Percentiles rank a stretch among this genome's conserved stretches.
phyloP scores from a whole-genome alignment of 2,329 filamentous ascomycete species.

The Botrytis medusae region DNA sequence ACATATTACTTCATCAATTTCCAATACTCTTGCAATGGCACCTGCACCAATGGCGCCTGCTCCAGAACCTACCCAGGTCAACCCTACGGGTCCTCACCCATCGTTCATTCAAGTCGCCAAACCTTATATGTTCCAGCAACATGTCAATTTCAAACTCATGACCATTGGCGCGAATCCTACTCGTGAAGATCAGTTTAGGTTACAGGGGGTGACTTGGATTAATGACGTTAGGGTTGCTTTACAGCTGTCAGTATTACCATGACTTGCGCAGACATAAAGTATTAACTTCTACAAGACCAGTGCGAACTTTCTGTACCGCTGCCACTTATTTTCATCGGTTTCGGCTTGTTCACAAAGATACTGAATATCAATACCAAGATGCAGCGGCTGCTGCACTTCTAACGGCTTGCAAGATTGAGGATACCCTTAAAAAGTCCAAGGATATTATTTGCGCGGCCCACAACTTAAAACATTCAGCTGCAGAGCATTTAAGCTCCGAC shows the following conservation, averaged over 20 bases:
- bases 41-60: constrained; percentile 31
- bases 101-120: constrained; percentile 44
- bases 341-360: constrained; percentile 78
- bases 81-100: constrained; percentile 35
- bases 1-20: background rate
- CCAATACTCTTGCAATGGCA: background rate
- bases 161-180: constrained; percentile 70
- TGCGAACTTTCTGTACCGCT: constrained; percentile 89
- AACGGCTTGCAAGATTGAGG: constrained; percentile 94
- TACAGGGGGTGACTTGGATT: constrained; percentile 87
- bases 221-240: constrained; percentile 78
- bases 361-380: constrained; percentile 82
- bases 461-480: constrained; percentile 66
- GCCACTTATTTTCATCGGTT: constrained; percentile 94
- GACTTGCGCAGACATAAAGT: background rate
- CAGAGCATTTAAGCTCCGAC: constrained; percentile 72
- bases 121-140: constrained; percentile 81
- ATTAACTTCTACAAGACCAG: constrained; percentile 56
- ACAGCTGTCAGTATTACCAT: constrained; percentile 63
- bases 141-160: constrained; percentile 70
- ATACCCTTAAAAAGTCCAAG: constrained; percentile 93
- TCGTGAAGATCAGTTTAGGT: constrained; percentile 74
- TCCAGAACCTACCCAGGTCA: constrained; percentile 11
- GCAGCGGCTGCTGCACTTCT: constrained; percentile 86
- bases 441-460: constrained; percentile 90